Percentiles rank a stretch among this genome's conserved stretches.
phyloP scores from a whole-genome alignment of 2,329 filamentous ascomycete genomes.

The Penicillium sp. region DNA sequence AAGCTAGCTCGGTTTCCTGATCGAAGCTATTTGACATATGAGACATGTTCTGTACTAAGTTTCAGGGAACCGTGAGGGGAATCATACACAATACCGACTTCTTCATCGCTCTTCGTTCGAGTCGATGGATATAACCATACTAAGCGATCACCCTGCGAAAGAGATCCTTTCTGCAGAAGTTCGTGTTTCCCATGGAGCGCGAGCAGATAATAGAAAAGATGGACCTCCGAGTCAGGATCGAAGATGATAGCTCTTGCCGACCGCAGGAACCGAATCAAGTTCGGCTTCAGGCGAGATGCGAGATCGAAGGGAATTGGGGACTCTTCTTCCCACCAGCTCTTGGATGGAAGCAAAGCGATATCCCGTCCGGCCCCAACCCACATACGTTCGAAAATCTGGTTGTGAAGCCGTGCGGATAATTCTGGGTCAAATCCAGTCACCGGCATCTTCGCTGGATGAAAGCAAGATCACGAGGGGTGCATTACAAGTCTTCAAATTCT shows the following conservation, averaged over 20 bases:
- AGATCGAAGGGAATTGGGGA: slow-evolving; percentile 6
- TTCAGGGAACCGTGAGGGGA: too few relatives aligned
- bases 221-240: background rate
- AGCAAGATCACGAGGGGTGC: too few relatives aligned
- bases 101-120: slow-evolving; percentile 3
- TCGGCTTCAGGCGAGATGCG: slow-evolving; percentile 6
- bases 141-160: slow-evolving; percentile 5
- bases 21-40: slow-evolving; percentile 3
- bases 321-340: slow-evolving; percentile 6
- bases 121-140: slow-evolving; percentile 5
- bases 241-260: slow-evolving; percentile 1
- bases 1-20: slow-evolving; percentile 5
- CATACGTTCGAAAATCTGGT: background rate
- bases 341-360: slow-evolving; percentile 4
- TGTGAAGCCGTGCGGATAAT: slow-evolving; percentile 2
- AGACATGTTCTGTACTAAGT: background rate
- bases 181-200: background rate
- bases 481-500: too few relatives aligned
- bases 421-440: background rate
- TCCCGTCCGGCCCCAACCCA: slow-evolving; percentile 4
- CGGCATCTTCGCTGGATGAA: too few relatives aligned
- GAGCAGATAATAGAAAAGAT: slow-evolving; percentile 3
- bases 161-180: slow-evolving; percentile 1
- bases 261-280: slow-evolving; percentile 6
- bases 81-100: slow-evolving; percentile 7